Percentiles rank a stretch among this genome's conserved stretches.
Evolutionary conservation across 148 eudicot genomes (phyloP).

Genomic region (Camellia japonica): DNA sequence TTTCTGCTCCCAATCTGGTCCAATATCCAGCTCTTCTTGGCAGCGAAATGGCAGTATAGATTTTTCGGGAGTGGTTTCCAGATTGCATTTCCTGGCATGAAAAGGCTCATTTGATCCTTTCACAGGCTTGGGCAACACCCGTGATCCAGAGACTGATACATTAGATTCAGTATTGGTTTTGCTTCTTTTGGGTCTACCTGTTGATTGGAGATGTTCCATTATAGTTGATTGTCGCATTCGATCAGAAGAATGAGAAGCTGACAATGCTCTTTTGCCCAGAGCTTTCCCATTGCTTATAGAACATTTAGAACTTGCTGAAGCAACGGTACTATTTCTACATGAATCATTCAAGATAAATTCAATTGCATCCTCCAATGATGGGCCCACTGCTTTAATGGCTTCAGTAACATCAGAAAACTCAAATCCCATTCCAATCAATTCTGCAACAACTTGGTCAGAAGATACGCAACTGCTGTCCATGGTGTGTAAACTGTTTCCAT

Average conservation of each 20-base stretch:
- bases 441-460: constrained; percentile 37
- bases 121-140: constrained; percentile 12
- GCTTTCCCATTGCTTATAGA: constrained; percentile 14
- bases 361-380: constrained; percentile 44
- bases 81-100: constrained; percentile 11
- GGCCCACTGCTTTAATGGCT: constrained; percentile 61
- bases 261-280: constrained; percentile 33
- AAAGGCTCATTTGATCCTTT: constrained; percentile 20
- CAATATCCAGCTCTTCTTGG: constrained; percentile 38
- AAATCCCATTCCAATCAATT: constrained; percentile 60
- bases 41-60: constrained; percentile 12
- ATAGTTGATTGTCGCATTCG: constrained; percentile 61
- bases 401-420: constrained; percentile 36
- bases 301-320: constrained; percentile 29
- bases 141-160: constrained; percentile 23
- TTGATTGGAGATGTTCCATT: constrained; percentile 43
- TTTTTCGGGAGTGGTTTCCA: constrained; percentile 18
- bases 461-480: constrained; percentile 32
- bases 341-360: constrained; percentile 43
- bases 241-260: constrained; percentile 30
- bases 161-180: constrained; percentile 20
- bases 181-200: constrained; percentile 35
- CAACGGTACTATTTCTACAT: constrained; percentile 19
- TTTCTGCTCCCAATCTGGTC: constrained; percentile 57
- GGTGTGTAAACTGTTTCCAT: constrained; percentile 4